These are phyloP conservation scores for Beverwykella pulmonaria DNA, from an alignment of 495 filamentous ascomycete species.

Conservation along the genomic window DNA sequence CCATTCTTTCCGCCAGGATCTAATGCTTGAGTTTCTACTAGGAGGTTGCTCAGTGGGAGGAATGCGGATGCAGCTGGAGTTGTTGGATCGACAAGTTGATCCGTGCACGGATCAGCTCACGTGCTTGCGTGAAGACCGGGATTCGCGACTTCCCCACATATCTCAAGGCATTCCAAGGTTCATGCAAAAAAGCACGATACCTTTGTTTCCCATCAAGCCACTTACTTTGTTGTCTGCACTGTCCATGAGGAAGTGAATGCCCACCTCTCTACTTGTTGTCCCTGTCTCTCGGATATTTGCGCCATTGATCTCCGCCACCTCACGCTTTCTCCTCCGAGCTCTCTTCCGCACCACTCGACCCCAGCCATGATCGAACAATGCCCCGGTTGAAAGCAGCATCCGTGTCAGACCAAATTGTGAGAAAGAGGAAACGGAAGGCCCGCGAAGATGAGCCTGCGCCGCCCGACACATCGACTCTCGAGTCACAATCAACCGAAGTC, in stretches of 20 bases:
- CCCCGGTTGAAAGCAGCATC: slow-evolving; percentile 59
- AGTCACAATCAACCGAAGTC: slow-evolving; percentile 3
- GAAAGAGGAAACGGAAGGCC: slow-evolving; percentile 58
- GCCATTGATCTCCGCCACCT: not conserved
- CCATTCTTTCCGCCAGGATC: too few species aligned
- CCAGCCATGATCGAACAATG: slow-evolving; percentile 46
- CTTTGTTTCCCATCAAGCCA: too few species aligned
- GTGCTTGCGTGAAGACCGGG: not conserved
- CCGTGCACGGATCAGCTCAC: not conserved
- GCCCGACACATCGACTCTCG: slow-evolving; percentile 7
- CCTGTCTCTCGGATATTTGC: too few species aligned
- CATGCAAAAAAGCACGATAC: too few species aligned
- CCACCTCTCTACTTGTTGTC: too few species aligned
- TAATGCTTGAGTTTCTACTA: too few species aligned
- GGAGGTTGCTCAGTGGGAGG: too few species aligned
- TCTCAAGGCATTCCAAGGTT: not conserved
- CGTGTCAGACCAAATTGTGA: slow-evolving; percentile 56
- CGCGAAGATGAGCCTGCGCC: slow-evolving; percentile 25
- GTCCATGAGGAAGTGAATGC: too few species aligned
- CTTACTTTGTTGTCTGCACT: too few species aligned
- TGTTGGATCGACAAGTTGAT: not conserved
- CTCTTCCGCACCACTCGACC: not conserved
- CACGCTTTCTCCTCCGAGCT: too few species aligned
- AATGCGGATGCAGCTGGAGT: too few species aligned
- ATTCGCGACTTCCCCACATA: not conserved